Conservation (phyloP, 192 early-diverging fungal species). For the Helicostylum pulchrum region DNA sequence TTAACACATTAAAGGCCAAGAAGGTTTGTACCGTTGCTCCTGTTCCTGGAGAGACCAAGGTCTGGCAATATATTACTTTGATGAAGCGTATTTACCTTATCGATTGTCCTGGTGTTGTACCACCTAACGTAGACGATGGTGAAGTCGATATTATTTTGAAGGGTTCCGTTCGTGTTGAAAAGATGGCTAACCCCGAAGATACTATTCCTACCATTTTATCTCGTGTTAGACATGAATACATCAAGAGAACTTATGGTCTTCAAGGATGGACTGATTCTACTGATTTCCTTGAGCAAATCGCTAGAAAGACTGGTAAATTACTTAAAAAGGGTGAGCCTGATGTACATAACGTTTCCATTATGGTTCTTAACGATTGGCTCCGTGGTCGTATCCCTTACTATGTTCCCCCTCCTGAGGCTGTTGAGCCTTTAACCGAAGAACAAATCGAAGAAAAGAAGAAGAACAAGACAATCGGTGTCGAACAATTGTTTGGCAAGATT, state of each 20-base stretch:
- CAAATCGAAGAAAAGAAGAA: slow-evolving; percentile 15
- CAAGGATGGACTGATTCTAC: slow-evolving; percentile 77
- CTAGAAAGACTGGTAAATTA: slow-evolving; percentile 83
- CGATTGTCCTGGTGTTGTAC: slow-evolving; percentile 98
- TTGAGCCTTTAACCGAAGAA: slow-evolving; percentile 22
- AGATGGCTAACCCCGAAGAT: slow-evolving; percentile 85
- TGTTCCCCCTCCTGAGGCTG: slow-evolving; percentile 67
- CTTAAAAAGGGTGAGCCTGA: slow-evolving; percentile 98
- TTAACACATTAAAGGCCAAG: slow-evolving; percentile 93
- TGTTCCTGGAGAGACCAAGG: slow-evolving; percentile 95
- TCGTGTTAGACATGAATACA: slow-evolving; percentile 86
- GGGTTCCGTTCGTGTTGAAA: slow-evolving; percentile 92
- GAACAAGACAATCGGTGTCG: slow-evolving; percentile 54
- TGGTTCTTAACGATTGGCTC: slow-evolving; percentile 98
- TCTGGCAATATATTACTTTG: slow-evolving; percentile 99
- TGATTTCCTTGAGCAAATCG: slow-evolving; percentile 92
- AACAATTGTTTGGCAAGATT: slow-evolving; percentile 92
- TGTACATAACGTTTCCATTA: slow-evolving; percentile 84
- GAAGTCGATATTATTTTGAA: slow-evolving; percentile 96
- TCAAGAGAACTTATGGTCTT: slow-evolving; percentile 89
- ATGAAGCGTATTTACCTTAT: slow-evolving; percentile 98
- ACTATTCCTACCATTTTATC: slow-evolving; percentile 80
- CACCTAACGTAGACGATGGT: slow-evolving; percentile 79
- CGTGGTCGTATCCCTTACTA: slow-evolving; percentile 97
- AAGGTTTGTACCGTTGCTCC: slow-evolving; percentile 99